Percentiles rank a stretch among this genome's conserved stretches.
Evolutionary conservation across 768 basidiomycete species (phyloP).

Genomic region (Paxillus ammoniavirescens): DNA sequence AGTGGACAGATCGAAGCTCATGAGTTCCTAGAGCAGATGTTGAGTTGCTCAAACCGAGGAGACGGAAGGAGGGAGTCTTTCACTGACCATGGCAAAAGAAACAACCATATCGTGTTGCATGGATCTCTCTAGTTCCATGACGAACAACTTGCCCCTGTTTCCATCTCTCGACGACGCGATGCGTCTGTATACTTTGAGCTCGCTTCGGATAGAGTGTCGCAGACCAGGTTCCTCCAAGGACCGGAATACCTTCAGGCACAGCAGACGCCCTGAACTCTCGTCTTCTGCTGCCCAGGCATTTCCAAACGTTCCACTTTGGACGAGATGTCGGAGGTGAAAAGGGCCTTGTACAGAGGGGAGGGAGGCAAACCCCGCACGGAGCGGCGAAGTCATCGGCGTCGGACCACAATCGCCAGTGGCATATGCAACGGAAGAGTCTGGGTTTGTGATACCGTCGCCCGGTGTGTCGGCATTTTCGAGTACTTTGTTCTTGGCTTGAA

Average conservation of each 20-base stretch:
- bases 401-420: background rate
- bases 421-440: background rate
- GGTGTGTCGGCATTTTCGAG: background rate
- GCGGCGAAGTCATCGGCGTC: background rate
- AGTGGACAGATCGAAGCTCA: constrained; percentile 36
- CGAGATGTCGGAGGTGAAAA: constrained; percentile 15
- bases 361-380: constrained; percentile 8
- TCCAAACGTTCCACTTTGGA: constrained; percentile 24
- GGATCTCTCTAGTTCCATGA: constrained; percentile 39
- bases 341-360: constrained; percentile 23
- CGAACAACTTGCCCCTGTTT: constrained; percentile 29
- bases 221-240: constrained; percentile 9
- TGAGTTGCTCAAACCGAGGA: background rate
- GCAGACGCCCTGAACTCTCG: constrained; percentile 25
- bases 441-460: background rate
- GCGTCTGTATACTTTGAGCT: constrained; percentile 36
- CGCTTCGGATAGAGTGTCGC: constrained; percentile 23
- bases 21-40: constrained; percentile 33
- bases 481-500: background rate
- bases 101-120: constrained; percentile 30
- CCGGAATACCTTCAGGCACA: constrained; percentile 40
- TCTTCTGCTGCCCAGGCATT: constrained; percentile 24
- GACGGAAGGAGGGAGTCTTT: background rate
- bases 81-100: constrained; percentile 42
- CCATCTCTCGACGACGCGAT: constrained; percentile 23